Conservation (phyloP, 306 rosid species). For the Cicer pinnatifidum region DNA sequence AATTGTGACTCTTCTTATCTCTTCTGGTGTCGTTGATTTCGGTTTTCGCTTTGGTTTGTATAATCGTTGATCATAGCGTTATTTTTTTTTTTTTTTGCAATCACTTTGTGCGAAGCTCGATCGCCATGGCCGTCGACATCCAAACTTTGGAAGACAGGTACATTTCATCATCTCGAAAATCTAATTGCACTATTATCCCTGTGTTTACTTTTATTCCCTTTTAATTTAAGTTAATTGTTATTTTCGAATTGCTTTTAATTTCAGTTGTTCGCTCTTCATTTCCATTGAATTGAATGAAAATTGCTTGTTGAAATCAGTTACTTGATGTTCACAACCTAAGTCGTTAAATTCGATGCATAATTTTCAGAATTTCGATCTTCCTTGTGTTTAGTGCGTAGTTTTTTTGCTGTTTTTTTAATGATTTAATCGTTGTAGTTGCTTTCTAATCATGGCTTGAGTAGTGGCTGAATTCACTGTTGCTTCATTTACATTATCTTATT, state of each 20-base stretch:
- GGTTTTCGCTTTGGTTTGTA: slow-evolving; percentile 20
- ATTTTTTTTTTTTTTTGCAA: background rate
- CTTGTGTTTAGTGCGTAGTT: background rate
- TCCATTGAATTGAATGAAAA: slow-evolving; percentile 5
- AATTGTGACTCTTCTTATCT: slow-evolving; percentile 30
- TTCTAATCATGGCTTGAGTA: slow-evolving; percentile 1
- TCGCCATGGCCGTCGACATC: slow-evolving; percentile 62
- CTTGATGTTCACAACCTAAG: slow-evolving; percentile 10
- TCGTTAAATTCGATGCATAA: background rate
- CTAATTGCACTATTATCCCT: background rate
- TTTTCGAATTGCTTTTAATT: slow-evolving; percentile 18
- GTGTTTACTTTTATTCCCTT: background rate
- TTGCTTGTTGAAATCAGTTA: slow-evolving; percentile 16
- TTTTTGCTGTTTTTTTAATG: background rate
- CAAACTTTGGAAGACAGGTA: slow-evolving; percentile 61
- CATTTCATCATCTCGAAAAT: slow-evolving; percentile 24
- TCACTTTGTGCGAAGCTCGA: slow-evolving; percentile 35
- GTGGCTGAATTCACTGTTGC: slow-evolving; percentile 20
- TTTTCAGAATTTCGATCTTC: slow-evolving; percentile 23
- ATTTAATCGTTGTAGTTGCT: background rate
- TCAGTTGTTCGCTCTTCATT: slow-evolving; percentile 27
- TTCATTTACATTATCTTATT: slow-evolving; percentile 25
- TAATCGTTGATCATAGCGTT: slow-evolving; percentile 34
- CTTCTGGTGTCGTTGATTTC: slow-evolving; percentile 1
- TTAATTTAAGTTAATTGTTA: background rate